phyloP scores from a whole-genome alignment of 805 yeast genomes.

The Diddensiella santjacobensis region DNA sequence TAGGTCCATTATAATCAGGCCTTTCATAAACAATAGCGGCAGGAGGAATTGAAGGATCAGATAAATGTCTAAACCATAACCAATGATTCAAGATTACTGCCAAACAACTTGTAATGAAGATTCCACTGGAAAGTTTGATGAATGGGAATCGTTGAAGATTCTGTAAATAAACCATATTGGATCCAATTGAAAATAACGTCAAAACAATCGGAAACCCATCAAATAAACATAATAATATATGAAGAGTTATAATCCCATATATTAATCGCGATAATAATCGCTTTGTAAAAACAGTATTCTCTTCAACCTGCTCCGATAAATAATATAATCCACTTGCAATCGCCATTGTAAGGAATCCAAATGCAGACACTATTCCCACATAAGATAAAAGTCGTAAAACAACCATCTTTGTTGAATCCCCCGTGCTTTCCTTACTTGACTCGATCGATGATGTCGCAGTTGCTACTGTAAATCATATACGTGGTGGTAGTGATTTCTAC shows the following conservation, averaged over 20 bases:
- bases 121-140: constrained; percentile 67
- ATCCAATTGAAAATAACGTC: constrained; percentile 60
- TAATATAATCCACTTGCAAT: constrained; percentile 91
- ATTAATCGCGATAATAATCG: constrained; percentile 62
- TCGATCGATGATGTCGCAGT: not conserved
- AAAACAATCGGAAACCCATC: constrained; percentile 78
- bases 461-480: not conserved
- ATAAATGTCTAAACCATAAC: constrained; percentile 85
- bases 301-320: constrained; percentile 88
- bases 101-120: constrained; percentile 65
- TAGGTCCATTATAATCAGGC: constrained; percentile 56
- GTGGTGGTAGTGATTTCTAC: not conserved
- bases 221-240: constrained; percentile 56
- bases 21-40: constrained; percentile 38
- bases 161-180: constrained; percentile 71
- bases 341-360: constrained; percentile 42
- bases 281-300: constrained; percentile 81
- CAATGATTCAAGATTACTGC: constrained; percentile 78
- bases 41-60: constrained; percentile 64
- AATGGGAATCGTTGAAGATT: constrained; percentile 81
- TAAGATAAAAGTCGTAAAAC: constrained; percentile 51
- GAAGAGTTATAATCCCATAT: constrained; percentile 51
- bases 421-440: no score
- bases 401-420: constrained; percentile 45
- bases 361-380: constrained; percentile 59